Evolutionary conservation across 2,329 filamentous ascomycete species (phyloP), one percentile per base, ranked within the genome.

Genomic region (Paramyrothecium roridum): DNA sequence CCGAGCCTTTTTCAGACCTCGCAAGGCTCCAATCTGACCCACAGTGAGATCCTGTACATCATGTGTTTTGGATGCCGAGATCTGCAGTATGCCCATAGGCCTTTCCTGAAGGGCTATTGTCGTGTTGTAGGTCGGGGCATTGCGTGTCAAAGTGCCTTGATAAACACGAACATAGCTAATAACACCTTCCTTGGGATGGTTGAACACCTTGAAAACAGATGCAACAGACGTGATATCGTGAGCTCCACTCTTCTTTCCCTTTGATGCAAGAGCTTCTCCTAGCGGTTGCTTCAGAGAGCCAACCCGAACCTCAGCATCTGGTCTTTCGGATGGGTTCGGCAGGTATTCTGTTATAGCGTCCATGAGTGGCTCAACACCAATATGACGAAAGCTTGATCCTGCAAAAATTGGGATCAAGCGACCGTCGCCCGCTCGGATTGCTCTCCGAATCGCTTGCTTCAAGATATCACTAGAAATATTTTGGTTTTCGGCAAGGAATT

Each of bases 81-180:
- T 96, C 62, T 93, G 92, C 54, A 97, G 76, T 37, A 98, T 82
- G 3, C 89, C 87, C 54, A 91, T 88, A 0, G 90, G 89, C 51
- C 88, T 84, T 68, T 98, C 95, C 1, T 87, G 86, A n/a, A 85
- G 75, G 56, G 88, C 82, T 2, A 96, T 81, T 61, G 90, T 91
- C 12, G 93, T 95, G 69, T 98, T 98, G 84, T 89, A 98, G 23
- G 96, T 83, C 3, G 86, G 76, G 11, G 86, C 81, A 61, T 91
- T 91, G 49, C 87, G 86, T 56, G 86, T 84, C 53, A 99, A 76
- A 2, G 84, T 82, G 11, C 95, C 95, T 23, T 91, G 90, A 71
- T 98, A 98, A 8, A 97, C 91, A 45, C 95, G 86, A 11, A 98
- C 88, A 67, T 96, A 98, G 59, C 96, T 92, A 56, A 98, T 80